These are phyloP conservation scores for Bidens hawaiensis DNA, from an alignment of 140 eudicot genomes.

Conservation along the genomic window DNA sequence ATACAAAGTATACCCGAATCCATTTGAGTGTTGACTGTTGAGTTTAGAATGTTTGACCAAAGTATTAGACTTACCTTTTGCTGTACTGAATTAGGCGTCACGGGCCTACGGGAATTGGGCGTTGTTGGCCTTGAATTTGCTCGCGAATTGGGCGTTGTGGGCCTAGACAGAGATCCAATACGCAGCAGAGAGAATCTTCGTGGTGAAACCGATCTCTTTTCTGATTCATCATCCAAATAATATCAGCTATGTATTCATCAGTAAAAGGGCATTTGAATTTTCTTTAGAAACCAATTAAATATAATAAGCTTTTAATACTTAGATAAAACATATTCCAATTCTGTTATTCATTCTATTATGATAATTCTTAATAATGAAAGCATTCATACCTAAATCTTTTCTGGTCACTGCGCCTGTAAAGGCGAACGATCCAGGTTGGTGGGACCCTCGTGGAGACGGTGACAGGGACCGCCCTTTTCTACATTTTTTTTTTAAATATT, in stretches of 20 bases:
- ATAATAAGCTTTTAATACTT: not conserved
- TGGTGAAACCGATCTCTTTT: conserved; percentile 74
- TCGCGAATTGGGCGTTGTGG: conserved; percentile 55
- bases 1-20: not conserved
- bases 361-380: not conserved
- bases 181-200: conserved; percentile 77
- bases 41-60: conserved; percentile 10
- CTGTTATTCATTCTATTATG: not conserved
- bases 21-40: not conserved
- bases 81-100: conserved; percentile 61
- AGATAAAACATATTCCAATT: not conserved
- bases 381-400: conserved; percentile 53
- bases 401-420: conserved; percentile 45
- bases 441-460: conserved; percentile 50
- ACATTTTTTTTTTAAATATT: no score
- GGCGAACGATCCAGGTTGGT: conserved; percentile 55
- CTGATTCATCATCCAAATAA: conserved; percentile 38
- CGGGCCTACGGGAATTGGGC: conserved; percentile 61
- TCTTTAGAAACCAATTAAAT: not conserved
- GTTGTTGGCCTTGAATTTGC: conserved; percentile 58
- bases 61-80: conserved; percentile 41
- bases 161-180: conserved; percentile 62
- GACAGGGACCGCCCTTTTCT: conserved; percentile 76
- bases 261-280: not conserved
- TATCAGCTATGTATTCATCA: not conserved